Conservation (phyloP, 176 grass and related monocot genomes). For the Metroxylon sagu region DNA sequence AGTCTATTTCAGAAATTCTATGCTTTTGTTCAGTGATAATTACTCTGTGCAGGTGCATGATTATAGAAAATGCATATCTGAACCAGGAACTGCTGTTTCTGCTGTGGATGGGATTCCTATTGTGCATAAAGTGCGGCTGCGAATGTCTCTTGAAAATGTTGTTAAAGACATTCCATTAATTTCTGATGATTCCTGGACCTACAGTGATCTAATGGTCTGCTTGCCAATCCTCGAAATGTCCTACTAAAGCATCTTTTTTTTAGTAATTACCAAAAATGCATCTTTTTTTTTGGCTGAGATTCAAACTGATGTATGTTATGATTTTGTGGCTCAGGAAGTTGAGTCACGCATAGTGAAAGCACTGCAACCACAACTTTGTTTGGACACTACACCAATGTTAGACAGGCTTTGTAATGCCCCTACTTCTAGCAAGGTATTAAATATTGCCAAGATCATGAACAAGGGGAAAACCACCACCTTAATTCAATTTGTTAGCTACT, state of each 20-base stretch:
- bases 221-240: background rate
- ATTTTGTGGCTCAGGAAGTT: conserved; percentile 46
- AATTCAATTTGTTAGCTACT: background rate
- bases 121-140: conserved; percentile 69
- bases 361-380: conserved; percentile 71
- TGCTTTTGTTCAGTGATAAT: conserved; percentile 9
- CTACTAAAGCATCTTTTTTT: conserved; percentile 19
- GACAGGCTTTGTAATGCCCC: conserved; percentile 74
- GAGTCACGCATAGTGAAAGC: conserved; percentile 88
- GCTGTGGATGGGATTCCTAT: conserved; percentile 42
- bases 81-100: conserved; percentile 42
- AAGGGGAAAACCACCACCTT: conserved; percentile 5
- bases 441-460: conserved; percentile 13
- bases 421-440: conserved; percentile 67
- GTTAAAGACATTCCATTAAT: conserved; percentile 72
- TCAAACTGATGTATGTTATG: background rate
- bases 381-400: conserved; percentile 88
- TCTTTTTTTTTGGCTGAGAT: conserved; percentile 10
- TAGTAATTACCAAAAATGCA: conserved; percentile 1
- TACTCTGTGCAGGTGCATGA: conserved; percentile 52
- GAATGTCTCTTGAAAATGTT: conserved; percentile 97
- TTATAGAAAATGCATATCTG: conserved; percentile 48
- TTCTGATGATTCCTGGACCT: conserved; percentile 97
- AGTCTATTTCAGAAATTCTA: too few relatives aligned
- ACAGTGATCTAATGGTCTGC: conserved; percentile 90